phyloP scores from a whole-genome alignment of 768 basidiomycete species.

The Porpolomopsis calyptriformis region DNA sequence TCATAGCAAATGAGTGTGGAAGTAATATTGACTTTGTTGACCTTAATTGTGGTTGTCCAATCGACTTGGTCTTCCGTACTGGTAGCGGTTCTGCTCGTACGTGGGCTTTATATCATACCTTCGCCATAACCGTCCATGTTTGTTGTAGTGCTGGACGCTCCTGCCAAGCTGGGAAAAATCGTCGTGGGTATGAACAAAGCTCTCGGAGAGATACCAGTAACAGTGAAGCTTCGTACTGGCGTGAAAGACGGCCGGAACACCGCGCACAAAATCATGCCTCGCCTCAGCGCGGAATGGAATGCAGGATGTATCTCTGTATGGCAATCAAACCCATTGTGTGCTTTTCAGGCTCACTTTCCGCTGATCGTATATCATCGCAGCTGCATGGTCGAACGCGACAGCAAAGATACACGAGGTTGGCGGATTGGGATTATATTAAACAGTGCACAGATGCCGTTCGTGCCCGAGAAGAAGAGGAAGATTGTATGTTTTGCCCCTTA shows the following conservation, averaged over 20 bases:
- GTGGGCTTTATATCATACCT: conserved; percentile 21
- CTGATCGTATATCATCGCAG: no score
- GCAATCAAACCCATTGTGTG: no score
- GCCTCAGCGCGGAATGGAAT: conserved; percentile 45
- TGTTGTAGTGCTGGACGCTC: conserved; percentile 65
- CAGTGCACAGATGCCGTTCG: conserved; percentile 77
- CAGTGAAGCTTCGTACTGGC: conserved; percentile 85
- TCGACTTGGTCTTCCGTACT: conserved; percentile 86
- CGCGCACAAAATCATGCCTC: conserved; percentile 86
- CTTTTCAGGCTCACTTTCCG: no score
- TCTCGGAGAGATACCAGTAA: conserved; percentile 84
- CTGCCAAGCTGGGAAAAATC: conserved; percentile 76
- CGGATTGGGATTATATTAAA: conserved; percentile 93
- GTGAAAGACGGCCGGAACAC: conserved; percentile 80
- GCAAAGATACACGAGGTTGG: conserved; percentile 85
- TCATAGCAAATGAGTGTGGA: conserved; percentile 58
- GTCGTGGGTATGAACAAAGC: conserved; percentile 86
- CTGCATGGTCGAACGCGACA: conserved; percentile 93
- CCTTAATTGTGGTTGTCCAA: conserved; percentile 94
- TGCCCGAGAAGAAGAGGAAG: conserved; percentile 56
- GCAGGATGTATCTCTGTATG: conserved; percentile 36
- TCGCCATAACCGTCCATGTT: neutral
- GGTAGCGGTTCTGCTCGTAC: conserved; percentile 84
- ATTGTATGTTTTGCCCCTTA: conserved; percentile 37
- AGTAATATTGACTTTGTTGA: conserved; percentile 82